Evolutionary conservation across 2,329 filamentous ascomycete genomes (phyloP).

Genomic region (Calonectria pseudoreteaudii): DNA sequence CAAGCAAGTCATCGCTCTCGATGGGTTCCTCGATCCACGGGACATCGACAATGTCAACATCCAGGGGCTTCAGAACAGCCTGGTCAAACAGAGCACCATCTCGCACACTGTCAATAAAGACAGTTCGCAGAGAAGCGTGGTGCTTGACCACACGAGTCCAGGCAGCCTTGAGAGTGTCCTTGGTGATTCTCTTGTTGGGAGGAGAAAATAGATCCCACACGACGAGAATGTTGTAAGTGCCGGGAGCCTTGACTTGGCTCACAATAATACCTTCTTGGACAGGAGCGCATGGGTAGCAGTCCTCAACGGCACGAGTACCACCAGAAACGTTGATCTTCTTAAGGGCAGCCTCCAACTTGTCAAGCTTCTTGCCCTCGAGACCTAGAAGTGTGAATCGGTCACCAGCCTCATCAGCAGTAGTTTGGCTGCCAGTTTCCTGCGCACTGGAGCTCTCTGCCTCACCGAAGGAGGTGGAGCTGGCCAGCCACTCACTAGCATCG

Average conservation of each 20-base stretch:
- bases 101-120: neutral
- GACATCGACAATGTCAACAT: neutral
- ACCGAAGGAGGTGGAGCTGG: neutral
- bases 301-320: neutral
- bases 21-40: neutral
- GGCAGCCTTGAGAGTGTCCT: neutral
- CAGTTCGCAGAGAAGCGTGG: neutral
- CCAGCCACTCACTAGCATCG: neutral
- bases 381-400: neutral
- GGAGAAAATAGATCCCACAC: neutral
- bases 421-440: neutral
- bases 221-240: neutral
- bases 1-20: neutral
- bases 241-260: neutral
- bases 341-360: neutral
- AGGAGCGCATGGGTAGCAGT: neutral
- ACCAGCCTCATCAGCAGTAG: neutral
- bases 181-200: neutral
- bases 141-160: neutral
- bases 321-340: neutral
- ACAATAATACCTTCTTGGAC: neutral
- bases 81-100: neutral
- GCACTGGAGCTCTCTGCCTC: neutral
- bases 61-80: neutral
- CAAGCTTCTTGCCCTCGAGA: neutral